Evolutionary conservation across 2,329 filamentous ascomycete genomes (phyloP).

Genomic region (Trichoderma gracile): DNA sequence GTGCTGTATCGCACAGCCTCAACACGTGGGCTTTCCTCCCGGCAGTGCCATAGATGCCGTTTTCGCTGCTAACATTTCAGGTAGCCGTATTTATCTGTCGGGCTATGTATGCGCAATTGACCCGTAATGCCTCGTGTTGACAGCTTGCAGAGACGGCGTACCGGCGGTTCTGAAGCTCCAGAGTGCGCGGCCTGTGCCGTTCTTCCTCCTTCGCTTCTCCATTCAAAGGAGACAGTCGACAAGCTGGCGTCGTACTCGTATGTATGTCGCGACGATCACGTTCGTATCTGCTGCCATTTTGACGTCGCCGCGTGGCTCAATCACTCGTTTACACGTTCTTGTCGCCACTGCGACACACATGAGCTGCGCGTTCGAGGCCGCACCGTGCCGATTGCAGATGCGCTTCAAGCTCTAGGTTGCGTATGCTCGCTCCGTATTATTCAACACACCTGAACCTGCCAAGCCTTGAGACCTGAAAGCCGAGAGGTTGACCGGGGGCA

Average conservation of each 20-base stretch:
- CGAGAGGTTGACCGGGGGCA: background rate
- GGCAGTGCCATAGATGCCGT: background rate
- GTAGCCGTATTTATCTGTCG: too few relatives aligned
- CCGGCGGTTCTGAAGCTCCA: background rate
- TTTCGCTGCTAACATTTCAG: too few relatives aligned
- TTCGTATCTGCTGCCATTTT: slow-evolving; percentile 11
- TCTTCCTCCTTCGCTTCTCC: background rate
- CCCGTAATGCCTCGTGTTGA: background rate
- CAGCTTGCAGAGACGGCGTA: background rate
- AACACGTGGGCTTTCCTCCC: slow-evolving; percentile 13
- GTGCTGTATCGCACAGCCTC: slow-evolving; percentile 4
- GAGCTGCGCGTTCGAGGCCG: background rate
- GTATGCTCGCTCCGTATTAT: background rate
- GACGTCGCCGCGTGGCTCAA: slow-evolving; percentile 21
- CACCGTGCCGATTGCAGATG: slow-evolving; percentile 1
- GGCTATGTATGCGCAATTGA: background rate
- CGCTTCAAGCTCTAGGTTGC: background rate
- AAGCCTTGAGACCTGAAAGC: background rate
- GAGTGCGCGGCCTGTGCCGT: slow-evolving; percentile 7
- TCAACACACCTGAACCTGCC: background rate
- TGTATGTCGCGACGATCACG: slow-evolving; percentile 15
- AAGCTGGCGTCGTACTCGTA: slow-evolving; percentile 2
- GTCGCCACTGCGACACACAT: slow-evolving; percentile 1
- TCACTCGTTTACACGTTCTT: slow-evolving; percentile 9
- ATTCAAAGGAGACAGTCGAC: background rate